Conservation (phyloP, 1,139 yeast genomes). For the Zygosaccharomyces pseudobailii region DNA sequence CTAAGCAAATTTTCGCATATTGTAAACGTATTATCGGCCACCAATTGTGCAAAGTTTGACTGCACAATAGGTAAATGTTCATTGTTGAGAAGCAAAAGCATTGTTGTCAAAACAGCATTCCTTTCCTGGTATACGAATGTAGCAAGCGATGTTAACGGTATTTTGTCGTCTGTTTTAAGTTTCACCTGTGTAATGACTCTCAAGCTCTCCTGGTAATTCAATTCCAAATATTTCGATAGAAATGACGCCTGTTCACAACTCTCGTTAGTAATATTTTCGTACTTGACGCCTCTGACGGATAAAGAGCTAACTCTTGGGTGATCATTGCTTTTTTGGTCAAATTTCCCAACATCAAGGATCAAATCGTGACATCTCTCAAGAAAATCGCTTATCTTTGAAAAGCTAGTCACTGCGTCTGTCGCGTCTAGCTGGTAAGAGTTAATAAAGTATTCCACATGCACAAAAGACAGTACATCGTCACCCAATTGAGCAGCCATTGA, state of each 20-base stretch:
- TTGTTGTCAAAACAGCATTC: conserved; percentile 38
- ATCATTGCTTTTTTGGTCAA: conserved; percentile 1
- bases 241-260: conserved; percentile 7
- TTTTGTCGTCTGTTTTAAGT: conserved; percentile 14
- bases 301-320: neutral
- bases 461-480: conserved; percentile 11
- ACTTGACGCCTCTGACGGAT: conserved; percentile 14
- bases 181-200: conserved; percentile 43
- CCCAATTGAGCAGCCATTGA: conserved; percentile 10
- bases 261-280: conserved; percentile 2
- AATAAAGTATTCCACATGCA: conserved; percentile 9
- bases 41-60: conserved; percentile 41
- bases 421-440: conserved; percentile 6
- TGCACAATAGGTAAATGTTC: conserved; percentile 34
- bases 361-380: conserved; percentile 9
- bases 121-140: conserved; percentile 31
- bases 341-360: conserved; percentile 3
- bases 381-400: conserved; percentile 5
- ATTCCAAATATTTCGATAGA: conserved; percentile 30
- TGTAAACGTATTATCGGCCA: conserved; percentile 33
- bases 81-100: conserved; percentile 39
- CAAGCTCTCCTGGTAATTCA: conserved; percentile 43
- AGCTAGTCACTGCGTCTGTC: conserved; percentile 4
- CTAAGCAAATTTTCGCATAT: conserved; percentile 34
- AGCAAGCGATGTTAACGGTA: conserved; percentile 21